These are phyloP conservation scores for Ceratocystis variospora DNA, from an alignment of 2,329 filamentous ascomycete species.

Conservation along the genomic window DNA sequence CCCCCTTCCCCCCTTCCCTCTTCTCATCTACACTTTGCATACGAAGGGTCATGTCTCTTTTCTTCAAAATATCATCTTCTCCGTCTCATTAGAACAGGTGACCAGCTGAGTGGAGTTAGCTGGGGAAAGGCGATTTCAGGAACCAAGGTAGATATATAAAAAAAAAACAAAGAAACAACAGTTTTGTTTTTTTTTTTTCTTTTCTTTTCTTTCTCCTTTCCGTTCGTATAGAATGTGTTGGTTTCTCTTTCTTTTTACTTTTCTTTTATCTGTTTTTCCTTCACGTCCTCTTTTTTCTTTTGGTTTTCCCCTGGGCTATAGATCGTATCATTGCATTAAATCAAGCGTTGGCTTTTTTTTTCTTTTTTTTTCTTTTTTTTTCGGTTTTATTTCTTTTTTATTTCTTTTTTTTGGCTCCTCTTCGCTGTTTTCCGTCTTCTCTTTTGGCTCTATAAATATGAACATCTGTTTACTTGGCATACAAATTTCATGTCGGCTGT, in stretches of 20 bases:
- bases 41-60: background rate
- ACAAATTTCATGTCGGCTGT: background rate
- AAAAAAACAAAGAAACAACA: background rate
- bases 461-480: background rate
- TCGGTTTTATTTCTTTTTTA: no score
- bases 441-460: background rate
- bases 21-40: background rate
- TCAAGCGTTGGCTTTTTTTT: background rate
- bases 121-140: background rate
- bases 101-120: no score
- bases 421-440: background rate
- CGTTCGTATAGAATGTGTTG: background rate
- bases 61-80: no score
- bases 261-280: background rate
- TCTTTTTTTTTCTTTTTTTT: background rate
- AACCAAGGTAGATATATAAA: background rate
- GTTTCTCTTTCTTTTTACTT: background rate
- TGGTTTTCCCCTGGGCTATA: background rate
- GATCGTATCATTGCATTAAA: background rate
- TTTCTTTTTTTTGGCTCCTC: background rate
- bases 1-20: no score
- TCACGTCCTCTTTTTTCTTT: background rate
- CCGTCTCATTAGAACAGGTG: no score
- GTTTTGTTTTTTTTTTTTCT: no score
- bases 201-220: background rate